phyloP scores from a whole-genome alignment of 1,139 yeast species.

The Williopsis jadinii region DNA sequence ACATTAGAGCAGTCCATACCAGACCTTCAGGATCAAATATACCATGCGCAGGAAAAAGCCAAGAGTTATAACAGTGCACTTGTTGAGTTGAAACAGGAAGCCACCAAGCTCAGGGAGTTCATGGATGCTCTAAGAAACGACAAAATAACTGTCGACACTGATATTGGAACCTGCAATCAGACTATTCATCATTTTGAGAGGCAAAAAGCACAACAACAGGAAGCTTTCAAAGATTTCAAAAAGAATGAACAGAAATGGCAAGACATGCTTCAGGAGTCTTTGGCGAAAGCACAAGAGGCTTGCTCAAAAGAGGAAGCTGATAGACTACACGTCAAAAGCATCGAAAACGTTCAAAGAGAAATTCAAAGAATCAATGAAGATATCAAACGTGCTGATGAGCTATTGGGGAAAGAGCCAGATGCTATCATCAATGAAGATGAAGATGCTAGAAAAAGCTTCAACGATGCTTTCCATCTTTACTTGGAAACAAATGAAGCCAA shows the following conservation, averaged over 20 bases:
- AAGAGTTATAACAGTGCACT: neutral
- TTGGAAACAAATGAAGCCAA: constrained; percentile 13
- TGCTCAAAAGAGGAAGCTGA: constrained; percentile 29
- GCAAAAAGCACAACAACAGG: constrained; percentile 6
- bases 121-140: constrained; percentile 11
- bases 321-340: constrained; percentile 22
- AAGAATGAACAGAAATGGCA: constrained; percentile 26
- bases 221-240: constrained; percentile 18
- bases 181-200: constrained; percentile 15
- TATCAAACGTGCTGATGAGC: constrained; percentile 31
- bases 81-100: constrained; percentile 10
- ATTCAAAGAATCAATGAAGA: constrained; percentile 27
- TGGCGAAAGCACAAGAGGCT: constrained; percentile 29
- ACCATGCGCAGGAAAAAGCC: neutral
- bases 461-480: constrained; percentile 29
- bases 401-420: constrained; percentile 37
- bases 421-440: constrained; percentile 32
- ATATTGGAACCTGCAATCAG: constrained; percentile 14
- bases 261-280: constrained; percentile 24
- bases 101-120: constrained; percentile 19
- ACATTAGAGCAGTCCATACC: constrained; percentile 23
- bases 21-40: constrained; percentile 22
- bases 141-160: constrained; percentile 21
- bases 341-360: constrained; percentile 30
- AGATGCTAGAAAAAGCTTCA: constrained; percentile 28